phyloP scores from a whole-genome alignment of 768 basidiomycete species.

The Tylopilus cervinicoccineus region DNA sequence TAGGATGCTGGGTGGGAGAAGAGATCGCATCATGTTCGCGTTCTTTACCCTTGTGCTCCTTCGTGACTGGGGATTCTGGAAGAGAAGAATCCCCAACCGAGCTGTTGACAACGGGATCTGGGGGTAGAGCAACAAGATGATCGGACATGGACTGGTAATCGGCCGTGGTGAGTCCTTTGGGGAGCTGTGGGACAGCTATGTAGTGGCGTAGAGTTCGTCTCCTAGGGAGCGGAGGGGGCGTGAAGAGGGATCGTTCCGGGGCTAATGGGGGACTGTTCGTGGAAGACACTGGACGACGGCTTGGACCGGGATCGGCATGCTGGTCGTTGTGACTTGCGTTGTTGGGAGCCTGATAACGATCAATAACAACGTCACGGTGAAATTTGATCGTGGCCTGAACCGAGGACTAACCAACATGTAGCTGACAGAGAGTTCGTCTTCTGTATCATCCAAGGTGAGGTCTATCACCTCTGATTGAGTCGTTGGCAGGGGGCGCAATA shows the following conservation, averaged over 20 bases:
- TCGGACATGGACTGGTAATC: conserved; percentile 15
- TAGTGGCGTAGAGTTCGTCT: conserved; percentile 16
- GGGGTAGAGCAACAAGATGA: not conserved
- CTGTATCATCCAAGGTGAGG: conserved; percentile 22
- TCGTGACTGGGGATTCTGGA: not conserved
- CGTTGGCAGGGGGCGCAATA: not conserved
- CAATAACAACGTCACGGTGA: conserved; percentile 1
- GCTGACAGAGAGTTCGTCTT: conserved; percentile 12
- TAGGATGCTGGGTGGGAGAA: not conserved
- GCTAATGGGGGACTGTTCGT: conserved; percentile 6
- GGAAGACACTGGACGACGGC: not conserved
- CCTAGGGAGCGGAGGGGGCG: conserved; percentile 21
- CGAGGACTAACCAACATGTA: conserved; percentile 19
- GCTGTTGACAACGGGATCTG: not conserved
- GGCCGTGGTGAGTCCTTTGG: conserved; percentile 17
- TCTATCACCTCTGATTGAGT: conserved; percentile 15
- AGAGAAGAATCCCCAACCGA: not conserved
- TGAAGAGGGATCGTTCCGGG: conserved; percentile 24
- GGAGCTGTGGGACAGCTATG: conserved; percentile 21
- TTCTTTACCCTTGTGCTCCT: conserved; percentile 20
- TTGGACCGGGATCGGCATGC: conserved; percentile 4
- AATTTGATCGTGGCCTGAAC: conserved; percentile 1
- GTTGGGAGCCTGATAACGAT: conserved; percentile 4
- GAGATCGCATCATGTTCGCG: conserved; percentile 7
- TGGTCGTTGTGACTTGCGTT: not conserved